A percentile compares a stretch with the other conserved stretches of the same genome.
phyloP scores from a whole-genome alignment of 345 rosid genomes.

The Psidium friedrichsthalianum region DNA sequence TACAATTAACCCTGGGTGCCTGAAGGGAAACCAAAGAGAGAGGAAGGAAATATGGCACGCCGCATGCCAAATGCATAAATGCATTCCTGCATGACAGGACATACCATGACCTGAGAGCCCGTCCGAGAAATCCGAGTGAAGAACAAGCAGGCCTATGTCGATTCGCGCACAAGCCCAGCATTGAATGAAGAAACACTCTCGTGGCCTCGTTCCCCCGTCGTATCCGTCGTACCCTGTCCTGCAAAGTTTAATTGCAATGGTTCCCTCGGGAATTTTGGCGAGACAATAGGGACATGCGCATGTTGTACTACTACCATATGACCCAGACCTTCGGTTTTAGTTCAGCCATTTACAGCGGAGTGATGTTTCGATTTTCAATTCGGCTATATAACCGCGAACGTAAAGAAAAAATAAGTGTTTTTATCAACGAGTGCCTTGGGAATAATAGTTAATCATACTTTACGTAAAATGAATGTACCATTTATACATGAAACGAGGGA shows the following conservation, averaged over 20 bases:
- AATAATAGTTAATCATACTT: neutral
- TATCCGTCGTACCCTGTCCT: neutral
- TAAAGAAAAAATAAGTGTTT: neutral
- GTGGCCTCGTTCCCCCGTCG: neutral
- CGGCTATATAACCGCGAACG: neutral
- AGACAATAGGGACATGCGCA: neutral
- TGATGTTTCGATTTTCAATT: neutral
- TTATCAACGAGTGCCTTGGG: neutral
- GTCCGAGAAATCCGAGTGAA: neutral
- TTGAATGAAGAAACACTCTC: neutral
- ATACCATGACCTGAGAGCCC: neutral
- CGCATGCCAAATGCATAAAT: neutral
- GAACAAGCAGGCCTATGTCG: neutral
- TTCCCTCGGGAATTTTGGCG: neutral
- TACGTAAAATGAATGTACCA: neutral
- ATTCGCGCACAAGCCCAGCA: neutral
- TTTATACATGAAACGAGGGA: neutral
- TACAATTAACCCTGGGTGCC: neutral
- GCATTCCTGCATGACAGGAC: neutral
- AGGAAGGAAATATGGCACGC: neutral
- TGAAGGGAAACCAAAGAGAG: neutral
- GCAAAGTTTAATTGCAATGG: neutral
- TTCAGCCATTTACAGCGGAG: neutral
- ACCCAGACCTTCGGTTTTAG: neutral
- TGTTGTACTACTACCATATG: neutral